A percentile compares a stretch with the other conserved stretches of the same genome.
phyloP scores from a whole-genome alignment of 2,329 filamentous ascomycete species.

The Talaromyces sp. region DNA sequence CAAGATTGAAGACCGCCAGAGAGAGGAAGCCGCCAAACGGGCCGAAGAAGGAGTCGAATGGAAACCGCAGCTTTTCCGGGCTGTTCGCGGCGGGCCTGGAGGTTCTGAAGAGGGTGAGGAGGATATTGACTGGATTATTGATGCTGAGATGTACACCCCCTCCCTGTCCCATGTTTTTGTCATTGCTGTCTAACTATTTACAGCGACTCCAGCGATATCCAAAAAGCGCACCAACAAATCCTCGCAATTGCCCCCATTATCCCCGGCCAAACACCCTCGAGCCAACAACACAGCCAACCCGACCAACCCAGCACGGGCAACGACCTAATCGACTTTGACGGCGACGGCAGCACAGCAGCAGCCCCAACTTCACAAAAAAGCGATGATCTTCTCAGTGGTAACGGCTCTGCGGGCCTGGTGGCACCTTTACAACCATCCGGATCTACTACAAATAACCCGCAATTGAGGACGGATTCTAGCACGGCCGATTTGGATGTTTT shows the following conservation, averaged over 20 bases:
- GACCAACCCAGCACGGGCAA: constrained; percentile 4
- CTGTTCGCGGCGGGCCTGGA: constrained; percentile 64
- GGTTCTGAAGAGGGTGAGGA: constrained; percentile 76
- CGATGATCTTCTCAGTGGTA: constrained; percentile 14
- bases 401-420: constrained; percentile 15
- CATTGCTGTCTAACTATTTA: background rate
- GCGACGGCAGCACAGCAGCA: constrained; percentile 4
- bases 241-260: constrained; percentile 80
- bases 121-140: constrained; percentile 91
- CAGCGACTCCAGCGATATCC: constrained; percentile 60
- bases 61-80: constrained; percentile 79
- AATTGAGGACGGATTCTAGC: constrained; percentile 30
- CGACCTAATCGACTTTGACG: constrained; percentile 23
- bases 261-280: constrained; percentile 61
- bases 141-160: constrained; percentile 66
- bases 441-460: constrained; percentile 6
- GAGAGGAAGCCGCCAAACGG: constrained; percentile 78
- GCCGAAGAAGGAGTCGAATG: constrained; percentile 77
- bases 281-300: constrained; percentile 8
- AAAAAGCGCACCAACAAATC: constrained; percentile 74
- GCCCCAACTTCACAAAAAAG: background rate
- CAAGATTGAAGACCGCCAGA: constrained; percentile 88
- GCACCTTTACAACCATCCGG: constrained; percentile 14
- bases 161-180: background rate
- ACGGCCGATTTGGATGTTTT: constrained; percentile 38